A percentile compares a stretch with the other conserved stretches of the same genome.
phyloP scores from a whole-genome alignment of 805 yeast genomes.

The Candida insectorum region DNA sequence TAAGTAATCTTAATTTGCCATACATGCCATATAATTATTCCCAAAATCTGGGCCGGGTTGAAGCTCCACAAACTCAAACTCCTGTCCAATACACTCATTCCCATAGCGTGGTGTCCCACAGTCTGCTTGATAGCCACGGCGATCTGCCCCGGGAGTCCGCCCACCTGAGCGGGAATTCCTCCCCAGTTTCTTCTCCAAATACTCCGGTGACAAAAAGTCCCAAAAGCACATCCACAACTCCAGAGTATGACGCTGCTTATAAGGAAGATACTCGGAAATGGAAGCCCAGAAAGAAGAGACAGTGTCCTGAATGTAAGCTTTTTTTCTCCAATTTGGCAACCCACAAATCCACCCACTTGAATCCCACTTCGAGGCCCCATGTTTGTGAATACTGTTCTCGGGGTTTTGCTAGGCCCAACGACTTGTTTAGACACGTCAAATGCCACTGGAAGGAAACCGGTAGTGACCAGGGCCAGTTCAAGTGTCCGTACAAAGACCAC shows the following conservation, averaged over 20 bases:
- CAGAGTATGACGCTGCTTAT: background rate
- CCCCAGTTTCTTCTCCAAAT: too few relatives aligned
- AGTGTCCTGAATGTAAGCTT: slow-evolving; percentile 66
- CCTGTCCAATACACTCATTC: background rate
- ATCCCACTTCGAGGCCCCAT: slow-evolving; percentile 72
- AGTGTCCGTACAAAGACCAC: slow-evolving; percentile 67
- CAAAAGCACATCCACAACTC: background rate
- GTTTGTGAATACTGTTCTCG: slow-evolving; percentile 74
- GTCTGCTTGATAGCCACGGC: background rate
- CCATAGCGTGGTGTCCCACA: background rate
- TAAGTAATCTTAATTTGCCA: slow-evolving; percentile 4
- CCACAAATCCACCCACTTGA: slow-evolving; percentile 74
- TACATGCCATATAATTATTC: background rate
- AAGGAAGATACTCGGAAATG: slow-evolving; percentile 13
- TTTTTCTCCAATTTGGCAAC: slow-evolving; percentile 79
- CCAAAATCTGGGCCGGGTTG: background rate
- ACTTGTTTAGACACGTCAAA: slow-evolving; percentile 78
- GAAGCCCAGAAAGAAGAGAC: slow-evolving; percentile 60
- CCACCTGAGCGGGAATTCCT: too few relatives aligned
- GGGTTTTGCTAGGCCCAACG: slow-evolving; percentile 87
- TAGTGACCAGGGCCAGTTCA: slow-evolving; percentile 62
- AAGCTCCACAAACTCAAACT: background rate
- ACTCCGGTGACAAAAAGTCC: background rate
- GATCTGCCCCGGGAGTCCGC: background rate
- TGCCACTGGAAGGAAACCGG: slow-evolving; percentile 80